phyloP scores from a whole-genome alignment of 192 early-diverging fungal species.

The Pecoramyces ruminantium region DNA sequence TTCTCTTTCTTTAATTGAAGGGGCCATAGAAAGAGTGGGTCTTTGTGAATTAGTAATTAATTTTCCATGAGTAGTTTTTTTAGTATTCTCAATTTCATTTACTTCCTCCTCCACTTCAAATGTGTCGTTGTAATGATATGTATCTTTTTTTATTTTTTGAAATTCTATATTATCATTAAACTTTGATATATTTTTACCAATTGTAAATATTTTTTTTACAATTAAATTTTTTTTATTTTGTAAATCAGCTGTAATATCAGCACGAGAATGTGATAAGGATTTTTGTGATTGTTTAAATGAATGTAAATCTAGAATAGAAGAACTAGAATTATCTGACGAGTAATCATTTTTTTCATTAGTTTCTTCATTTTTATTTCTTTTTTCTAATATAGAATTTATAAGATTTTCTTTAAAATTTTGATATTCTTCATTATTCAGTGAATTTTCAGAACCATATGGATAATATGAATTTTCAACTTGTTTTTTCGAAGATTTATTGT shows the following conservation, averaged over 20 bases:
- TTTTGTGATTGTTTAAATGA: not conserved
- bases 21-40: not conserved
- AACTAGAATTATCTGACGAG: not conserved
- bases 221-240: not conserved
- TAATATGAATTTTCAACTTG: too few species aligned
- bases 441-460: too few species aligned
- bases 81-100: not conserved
- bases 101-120: not conserved
- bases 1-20: not conserved
- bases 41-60: not conserved
- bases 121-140: not conserved
- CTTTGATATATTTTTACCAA: not conserved
- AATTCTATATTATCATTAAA: not conserved
- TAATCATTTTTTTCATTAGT: too few species aligned
- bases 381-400: too few species aligned
- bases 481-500: not conserved
- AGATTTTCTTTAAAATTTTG: too few species aligned
- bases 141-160: not conserved
- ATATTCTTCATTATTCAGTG: too few species aligned
- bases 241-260: not conserved
- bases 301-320: not conserved
- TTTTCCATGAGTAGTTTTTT: not conserved
- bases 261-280: not conserved
- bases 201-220: not conserved
- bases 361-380: too few species aligned